Base-by-base conservation (phyloP, 23 red algal species). In the Chondrus crispus region DNA sequence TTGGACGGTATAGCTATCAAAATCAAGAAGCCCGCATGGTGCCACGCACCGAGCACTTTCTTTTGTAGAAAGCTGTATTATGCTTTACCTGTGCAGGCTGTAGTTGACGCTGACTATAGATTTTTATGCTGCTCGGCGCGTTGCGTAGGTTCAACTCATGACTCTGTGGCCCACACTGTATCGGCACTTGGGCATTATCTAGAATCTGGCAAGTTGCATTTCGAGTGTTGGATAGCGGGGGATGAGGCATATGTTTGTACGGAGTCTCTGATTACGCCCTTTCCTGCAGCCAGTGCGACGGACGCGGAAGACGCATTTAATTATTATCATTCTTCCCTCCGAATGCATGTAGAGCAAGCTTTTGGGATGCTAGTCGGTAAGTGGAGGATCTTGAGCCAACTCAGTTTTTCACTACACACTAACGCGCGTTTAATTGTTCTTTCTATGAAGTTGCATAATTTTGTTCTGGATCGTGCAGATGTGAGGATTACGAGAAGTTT, bases 91-190 rank as follows among this genome's bases (percentile, higher is more conserved):
- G 57, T 85, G 29, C 81, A 85, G 48, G 57, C 81, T 19, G 30
- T 85, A 6, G 58, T 85, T 1, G 81, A 85, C 10, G 40, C 81
- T 9, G 39, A 30, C 30, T 85, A 85, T 44, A 30, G 1, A 20
- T 85, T 63, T 64, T 28, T 53, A 36, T 85, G 50, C 28, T 53
- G 32, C 33, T n/a, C n/a, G n/a, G n/a, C n/a, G n/a, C n/a, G n/a
- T n/a, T n/a, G n/a, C n/a, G n/a, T n/a, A 85, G 81, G 81, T 29
- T 85, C 81, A 13, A 85, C 81, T 22, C 57, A 85, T 68, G 81
- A 85, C 41, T 28, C 81, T 46, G 9, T 85, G 0, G 81, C 53
- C 12, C 58, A 64, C 30, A 20, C 81, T 44, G 58, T 85, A 1
- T 85, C 81, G 18, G 47, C 33, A 1, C 19, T 85, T 20, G 81